Evolutionary conservation across 805 yeast species (phyloP).

Genomic region (Zygoascus biomembranicola): DNA sequence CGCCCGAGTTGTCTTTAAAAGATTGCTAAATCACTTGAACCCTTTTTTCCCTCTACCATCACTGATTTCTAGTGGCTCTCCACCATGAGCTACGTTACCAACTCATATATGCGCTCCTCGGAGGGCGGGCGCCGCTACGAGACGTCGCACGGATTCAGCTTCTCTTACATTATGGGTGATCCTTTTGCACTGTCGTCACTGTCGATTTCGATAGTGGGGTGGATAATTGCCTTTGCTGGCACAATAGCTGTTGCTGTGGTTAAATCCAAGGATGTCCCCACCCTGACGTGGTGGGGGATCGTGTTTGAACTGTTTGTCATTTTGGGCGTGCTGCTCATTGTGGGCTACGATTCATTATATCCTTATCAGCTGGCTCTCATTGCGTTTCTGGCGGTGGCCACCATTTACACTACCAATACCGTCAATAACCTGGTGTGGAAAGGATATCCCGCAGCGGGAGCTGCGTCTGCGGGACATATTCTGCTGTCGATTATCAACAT

Average conservation of each 20-base stretch:
- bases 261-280: constrained; percentile 36
- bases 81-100: constrained; percentile 3
- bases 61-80: not conserved
- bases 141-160: constrained; percentile 4
- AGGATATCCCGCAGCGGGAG: constrained; percentile 55
- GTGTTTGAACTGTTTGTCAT: constrained; percentile 66
- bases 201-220: constrained; percentile 64
- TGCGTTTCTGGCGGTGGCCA: constrained; percentile 58
- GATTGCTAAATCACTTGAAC: no score
- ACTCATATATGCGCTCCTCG: constrained; percentile 2
- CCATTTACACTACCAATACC: constrained; percentile 77
- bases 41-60: no score
- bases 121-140: not conserved
- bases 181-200: constrained; percentile 84
- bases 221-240: constrained; percentile 87
- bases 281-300: constrained; percentile 94
- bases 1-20: no score
- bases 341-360: constrained; percentile 54
- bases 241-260: constrained; percentile 44
- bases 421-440: constrained; percentile 73
- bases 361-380: constrained; percentile 50
- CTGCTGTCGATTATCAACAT: constrained; percentile 72
- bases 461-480: constrained; percentile 90
- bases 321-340: constrained; percentile 43
- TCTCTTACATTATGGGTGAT: constrained; percentile 46